Evolutionary conservation across 768 basidiomycete species (phyloP).

Genomic region (Suillus fuscotomentosus): DNA sequence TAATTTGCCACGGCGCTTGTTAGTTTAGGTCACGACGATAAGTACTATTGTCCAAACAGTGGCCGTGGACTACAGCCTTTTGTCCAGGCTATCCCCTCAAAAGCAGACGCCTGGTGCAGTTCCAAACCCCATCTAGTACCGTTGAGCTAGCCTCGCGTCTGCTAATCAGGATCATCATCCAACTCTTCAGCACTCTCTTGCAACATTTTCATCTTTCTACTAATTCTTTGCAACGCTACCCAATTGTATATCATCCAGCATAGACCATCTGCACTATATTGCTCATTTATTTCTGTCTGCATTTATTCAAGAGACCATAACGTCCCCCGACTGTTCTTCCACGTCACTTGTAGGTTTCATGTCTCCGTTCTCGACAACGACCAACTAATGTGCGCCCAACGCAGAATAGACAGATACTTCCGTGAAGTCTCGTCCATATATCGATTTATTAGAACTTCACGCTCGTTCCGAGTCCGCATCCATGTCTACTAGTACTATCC

Average conservation of each 20-base stretch:
- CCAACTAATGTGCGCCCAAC: slow-evolving; percentile 1
- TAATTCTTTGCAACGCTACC: background rate
- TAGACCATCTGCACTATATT: slow-evolving; percentile 5
- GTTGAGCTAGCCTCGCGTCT: slow-evolving; percentile 22
- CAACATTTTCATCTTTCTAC: background rate
- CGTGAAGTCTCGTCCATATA: background rate
- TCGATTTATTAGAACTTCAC: slow-evolving; percentile 3
- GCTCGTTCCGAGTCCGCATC: background rate
- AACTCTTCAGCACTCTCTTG: background rate
- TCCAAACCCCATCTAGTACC: background rate
- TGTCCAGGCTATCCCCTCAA: slow-evolving; percentile 12
- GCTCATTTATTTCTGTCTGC: slow-evolving; percentile 1
- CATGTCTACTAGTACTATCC: slow-evolving; percentile 7
- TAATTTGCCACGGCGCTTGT: background rate
- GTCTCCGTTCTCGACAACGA: background rate
- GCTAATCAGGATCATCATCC: background rate
- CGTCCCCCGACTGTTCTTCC: background rate
- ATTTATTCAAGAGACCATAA: background rate
- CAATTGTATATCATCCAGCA: background rate
- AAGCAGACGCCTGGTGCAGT: slow-evolving; percentile 9
- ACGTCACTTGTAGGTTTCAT: slow-evolving; percentile 3
- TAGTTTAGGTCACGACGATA: background rate
- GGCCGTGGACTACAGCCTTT: slow-evolving; percentile 12
- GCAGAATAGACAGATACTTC: slow-evolving; percentile 11
- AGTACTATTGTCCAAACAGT: slow-evolving; percentile 20